Percentiles rank a stretch among this genome's conserved stretches.
phyloP scores from a whole-genome alignment of 2,329 filamentous ascomycete species.

The Trichoderma oligosporum region DNA sequence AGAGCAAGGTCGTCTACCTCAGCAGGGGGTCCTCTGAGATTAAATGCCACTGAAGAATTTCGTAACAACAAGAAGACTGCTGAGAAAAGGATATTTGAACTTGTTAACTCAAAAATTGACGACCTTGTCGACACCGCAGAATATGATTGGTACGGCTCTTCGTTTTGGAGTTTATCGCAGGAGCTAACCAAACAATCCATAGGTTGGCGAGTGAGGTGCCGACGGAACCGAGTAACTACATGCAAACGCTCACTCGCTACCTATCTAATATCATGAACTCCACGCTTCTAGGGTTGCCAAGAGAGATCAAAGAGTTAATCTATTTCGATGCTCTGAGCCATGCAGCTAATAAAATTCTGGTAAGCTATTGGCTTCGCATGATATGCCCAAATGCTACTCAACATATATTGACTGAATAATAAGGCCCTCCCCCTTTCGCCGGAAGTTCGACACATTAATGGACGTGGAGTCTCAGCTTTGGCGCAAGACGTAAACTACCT shows the following conservation, averaged over 20 bases:
- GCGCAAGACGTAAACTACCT: slow-evolving; percentile 81
- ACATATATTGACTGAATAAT: background rate
- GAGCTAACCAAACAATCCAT: slow-evolving; percentile 22
- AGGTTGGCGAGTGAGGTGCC: slow-evolving; percentile 56
- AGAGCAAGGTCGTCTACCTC: slow-evolving; percentile 78
- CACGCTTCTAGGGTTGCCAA: slow-evolving; percentile 85
- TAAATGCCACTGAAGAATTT: slow-evolving; percentile 83
- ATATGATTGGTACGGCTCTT: slow-evolving; percentile 72
- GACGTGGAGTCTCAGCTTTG: slow-evolving; percentile 76
- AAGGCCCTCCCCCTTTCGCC: slow-evolving; percentile 72
- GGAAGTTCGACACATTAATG: slow-evolving; percentile 80
- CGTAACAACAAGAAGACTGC: slow-evolving; percentile 88
- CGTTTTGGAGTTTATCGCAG: background rate
- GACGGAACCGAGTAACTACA: slow-evolving; percentile 81
- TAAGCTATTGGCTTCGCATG: slow-evolving; percentile 39
- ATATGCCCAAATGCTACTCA: background rate
- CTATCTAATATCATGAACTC: slow-evolving; percentile 95
- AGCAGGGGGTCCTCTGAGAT: slow-evolving; percentile 71
- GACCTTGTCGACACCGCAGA: slow-evolving; percentile 95
- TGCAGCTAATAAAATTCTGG: slow-evolving; percentile 79
- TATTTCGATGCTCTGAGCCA: slow-evolving; percentile 96
- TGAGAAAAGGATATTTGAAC: slow-evolving; percentile 95
- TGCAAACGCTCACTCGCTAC: slow-evolving; percentile 90
- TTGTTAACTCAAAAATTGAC: slow-evolving; percentile 98
- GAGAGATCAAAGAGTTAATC: slow-evolving; percentile 94